Percentiles rank a stretch among this genome's conserved stretches.
These are phyloP conservation scores for Plectranthus barbatus DNA, from an alignment of 257 asterid species.

Conservation along the genomic window DNA sequence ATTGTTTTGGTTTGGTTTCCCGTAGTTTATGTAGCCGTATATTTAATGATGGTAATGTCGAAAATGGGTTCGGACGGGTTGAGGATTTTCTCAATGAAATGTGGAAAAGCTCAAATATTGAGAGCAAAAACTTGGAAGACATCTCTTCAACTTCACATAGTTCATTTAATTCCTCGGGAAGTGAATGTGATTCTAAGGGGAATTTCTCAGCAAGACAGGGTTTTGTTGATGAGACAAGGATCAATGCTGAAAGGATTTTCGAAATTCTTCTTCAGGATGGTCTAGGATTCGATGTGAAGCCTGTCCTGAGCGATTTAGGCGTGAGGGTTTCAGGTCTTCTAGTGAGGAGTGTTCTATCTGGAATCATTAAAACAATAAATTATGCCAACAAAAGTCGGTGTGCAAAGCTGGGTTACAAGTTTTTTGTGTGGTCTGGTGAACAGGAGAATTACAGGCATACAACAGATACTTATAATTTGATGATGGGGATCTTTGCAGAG, in stretches of 20 bases:
- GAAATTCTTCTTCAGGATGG: constrained; percentile 80
- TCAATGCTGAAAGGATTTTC: constrained; percentile 51
- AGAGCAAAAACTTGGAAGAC: constrained; percentile 31
- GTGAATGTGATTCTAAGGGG: constrained; percentile 10
- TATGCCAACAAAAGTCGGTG: constrained; percentile 50
- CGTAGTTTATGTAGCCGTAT: constrained; percentile 41
- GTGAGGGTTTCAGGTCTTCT: constrained; percentile 74
- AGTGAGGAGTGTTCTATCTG: constrained; percentile 74
- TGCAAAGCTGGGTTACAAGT: constrained; percentile 86
- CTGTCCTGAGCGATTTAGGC: constrained; percentile 38
- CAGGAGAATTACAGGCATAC: constrained; percentile 73
- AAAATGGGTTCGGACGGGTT: constrained; percentile 50
- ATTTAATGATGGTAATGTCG: constrained; percentile 35
- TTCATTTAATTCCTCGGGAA: constrained; percentile 18
- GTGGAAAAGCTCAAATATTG: constrained; percentile 41
- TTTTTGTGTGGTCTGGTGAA: constrained; percentile 83
- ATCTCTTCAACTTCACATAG: constrained; percentile 14
- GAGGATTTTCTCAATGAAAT: constrained; percentile 66
- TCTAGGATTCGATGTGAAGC: constrained; percentile 59
- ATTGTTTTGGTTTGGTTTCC: constrained; percentile 30
- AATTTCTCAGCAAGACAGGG: constrained; percentile 29
- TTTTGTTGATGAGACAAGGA: constrained; percentile 39
- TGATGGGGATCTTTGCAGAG: constrained; percentile 76
- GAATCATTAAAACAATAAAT: constrained; percentile 52
- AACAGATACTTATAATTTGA: constrained; percentile 48